These are phyloP conservation scores for Eucalyptus erythrocorys DNA, from an alignment of 345 rosid genomes.

Conservation along the genomic window DNA sequence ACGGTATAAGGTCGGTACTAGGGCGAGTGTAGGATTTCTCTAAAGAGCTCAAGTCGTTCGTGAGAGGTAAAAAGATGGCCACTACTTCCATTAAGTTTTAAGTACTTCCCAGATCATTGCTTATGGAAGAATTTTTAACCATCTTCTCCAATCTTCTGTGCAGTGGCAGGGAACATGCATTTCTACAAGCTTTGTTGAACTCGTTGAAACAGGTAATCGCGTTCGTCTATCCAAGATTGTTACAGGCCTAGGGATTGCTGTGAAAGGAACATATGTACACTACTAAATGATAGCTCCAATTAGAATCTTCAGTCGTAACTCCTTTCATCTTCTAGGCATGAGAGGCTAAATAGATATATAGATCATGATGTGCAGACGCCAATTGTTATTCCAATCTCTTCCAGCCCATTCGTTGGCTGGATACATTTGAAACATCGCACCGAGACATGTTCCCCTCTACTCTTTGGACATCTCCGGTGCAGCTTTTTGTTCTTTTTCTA, in stretches of 20 bases:
- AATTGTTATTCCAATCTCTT: background rate
- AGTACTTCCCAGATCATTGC: background rate
- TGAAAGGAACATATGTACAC: background rate
- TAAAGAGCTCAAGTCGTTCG: constrained; percentile 36
- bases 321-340: background rate
- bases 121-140: background rate
- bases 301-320: too few relatives aligned
- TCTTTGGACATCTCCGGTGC: background rate
- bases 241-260: constrained; percentile 12
- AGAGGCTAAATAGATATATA: background rate
- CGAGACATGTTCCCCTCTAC: background rate
- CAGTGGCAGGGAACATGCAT: constrained; percentile 48
- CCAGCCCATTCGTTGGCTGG: background rate
- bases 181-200: constrained; percentile 30
- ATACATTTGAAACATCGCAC: background rate
- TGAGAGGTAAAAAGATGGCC: constrained; percentile 33
- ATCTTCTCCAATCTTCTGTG: background rate
- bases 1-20: constrained; percentile 65
- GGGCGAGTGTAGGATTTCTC: constrained; percentile 85
- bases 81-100: background rate
- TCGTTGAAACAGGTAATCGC: constrained; percentile 43
- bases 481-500: background rate
- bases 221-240: constrained; percentile 46
- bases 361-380: background rate
- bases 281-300: background rate